Base-by-base conservation (phyloP, 495 filamentous ascomycete species). In the Letharia columbiana region DNA sequence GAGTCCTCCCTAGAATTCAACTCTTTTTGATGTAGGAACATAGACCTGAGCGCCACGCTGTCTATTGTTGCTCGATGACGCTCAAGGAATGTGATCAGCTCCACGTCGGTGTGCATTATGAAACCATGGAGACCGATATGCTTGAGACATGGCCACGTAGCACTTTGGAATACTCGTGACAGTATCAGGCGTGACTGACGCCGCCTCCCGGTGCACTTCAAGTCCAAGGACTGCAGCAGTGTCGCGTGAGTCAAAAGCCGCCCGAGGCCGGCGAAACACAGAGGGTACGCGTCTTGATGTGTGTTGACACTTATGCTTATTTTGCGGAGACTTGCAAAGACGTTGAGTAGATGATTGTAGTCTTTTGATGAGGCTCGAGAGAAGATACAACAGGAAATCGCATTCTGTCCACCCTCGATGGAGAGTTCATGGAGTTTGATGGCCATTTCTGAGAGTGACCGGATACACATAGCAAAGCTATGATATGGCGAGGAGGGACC, bases 381-480 rank as follows among this genome's bases (percentile, higher is more conserved):
- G 31, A 56, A 35, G 4, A 56, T 20, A 31, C 28, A 1, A 35
- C 35, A 5, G 31, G 52, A 35, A 5, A 56, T 56, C 18, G 52
- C 11, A 56, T 35, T 35, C 50, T 28, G 15, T 33, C 13, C 18
- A 7, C 52, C 52, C 52, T 56, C 52, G 31, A 56, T 35, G 8
- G 13, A 17, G 31, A 56, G 52, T 18, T 56, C 28, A 17, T 56
- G 12, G 18, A 56, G 52, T 5, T 56, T 56, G 52, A 56, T 35
- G 23, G 11, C 31, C 52, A 33, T 33, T 9, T 33, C 28, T 56
- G 52, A 56, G 52, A 56, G 52, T 18, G 15, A 35, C 18, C 52
- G 52, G 31, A 56, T 56, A 20, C 52, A 56, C 31, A 35, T 56
- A 56, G 52, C 52, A 13, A 56, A 56, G 52, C 2, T 56, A 56